These are phyloP conservation scores for Eimeria necatrix DNA, from an alignment of 169 alveolate species.

Conservation along the genomic window DNA sequence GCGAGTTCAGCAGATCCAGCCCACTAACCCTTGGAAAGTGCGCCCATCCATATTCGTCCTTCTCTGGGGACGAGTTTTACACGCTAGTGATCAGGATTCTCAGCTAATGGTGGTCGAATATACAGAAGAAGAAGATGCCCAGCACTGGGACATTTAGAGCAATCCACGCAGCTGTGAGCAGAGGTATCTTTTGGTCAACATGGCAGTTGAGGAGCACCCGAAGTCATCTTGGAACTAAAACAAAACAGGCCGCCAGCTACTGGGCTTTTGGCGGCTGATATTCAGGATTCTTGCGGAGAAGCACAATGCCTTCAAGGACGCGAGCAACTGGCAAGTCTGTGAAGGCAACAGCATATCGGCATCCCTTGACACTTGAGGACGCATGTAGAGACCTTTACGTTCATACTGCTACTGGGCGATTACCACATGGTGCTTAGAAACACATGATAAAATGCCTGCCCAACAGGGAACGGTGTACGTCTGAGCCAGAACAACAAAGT, in stretches of 20 bases:
- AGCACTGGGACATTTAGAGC: background rate
- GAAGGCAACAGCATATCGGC: background rate
- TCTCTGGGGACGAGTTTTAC: background rate
- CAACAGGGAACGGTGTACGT: background rate
- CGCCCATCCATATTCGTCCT: background rate
- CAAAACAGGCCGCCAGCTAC: slow-evolving; percentile 5
- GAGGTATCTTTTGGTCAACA: background rate
- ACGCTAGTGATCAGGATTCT: background rate
- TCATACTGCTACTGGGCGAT: too few species aligned
- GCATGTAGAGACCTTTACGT: too few species aligned
- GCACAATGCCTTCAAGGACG: slow-evolving; percentile 84
- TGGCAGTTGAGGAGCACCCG: background rate
- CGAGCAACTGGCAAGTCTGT: slow-evolving; percentile 79
- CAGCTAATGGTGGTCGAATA: background rate
- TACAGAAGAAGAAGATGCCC: background rate
- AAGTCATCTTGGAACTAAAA: background rate
- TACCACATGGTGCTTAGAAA: too few species aligned
- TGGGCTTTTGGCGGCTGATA: slow-evolving; percentile 81
- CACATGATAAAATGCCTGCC: too few species aligned
- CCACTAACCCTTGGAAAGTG: background rate
- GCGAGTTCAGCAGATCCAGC: background rate
- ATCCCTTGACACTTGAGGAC: background rate
- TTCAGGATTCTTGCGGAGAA: slow-evolving; percentile 85
- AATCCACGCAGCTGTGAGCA: slow-evolving; percentile 21
- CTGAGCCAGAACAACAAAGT: background rate